Evolutionary conservation across 306 rosid genomes (phyloP).

Genomic region (Fagus sylvatica): DNA sequence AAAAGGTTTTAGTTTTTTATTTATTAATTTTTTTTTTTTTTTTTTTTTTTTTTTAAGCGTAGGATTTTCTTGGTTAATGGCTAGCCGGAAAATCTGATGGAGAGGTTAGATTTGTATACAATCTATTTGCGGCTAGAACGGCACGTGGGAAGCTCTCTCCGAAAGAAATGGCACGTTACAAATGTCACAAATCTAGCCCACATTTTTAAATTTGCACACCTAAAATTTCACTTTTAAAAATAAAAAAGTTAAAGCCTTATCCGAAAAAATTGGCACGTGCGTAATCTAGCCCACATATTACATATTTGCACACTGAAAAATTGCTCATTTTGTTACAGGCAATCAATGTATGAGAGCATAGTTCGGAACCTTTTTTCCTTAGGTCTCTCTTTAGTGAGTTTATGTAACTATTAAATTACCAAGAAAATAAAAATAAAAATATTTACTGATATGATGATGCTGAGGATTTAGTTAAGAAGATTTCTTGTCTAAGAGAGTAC

Average conservation of each 20-base stretch:
- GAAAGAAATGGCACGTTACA: constrained; percentile 37
- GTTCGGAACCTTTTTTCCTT: too few species aligned
- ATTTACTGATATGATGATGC: too few species aligned
- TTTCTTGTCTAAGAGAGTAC: too few species aligned
- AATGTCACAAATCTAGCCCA: neutral
- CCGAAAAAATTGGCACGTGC: constrained; percentile 41
- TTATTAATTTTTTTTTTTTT: too few species aligned
- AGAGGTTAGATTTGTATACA: constrained; percentile 23
- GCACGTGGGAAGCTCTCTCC: constrained; percentile 8
- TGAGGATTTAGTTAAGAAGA: too few species aligned
- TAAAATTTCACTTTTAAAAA: neutral
- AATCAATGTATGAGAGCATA: constrained; percentile 20
- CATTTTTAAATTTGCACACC: neutral
- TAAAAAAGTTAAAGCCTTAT: neutral
- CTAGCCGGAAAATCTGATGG: constrained; percentile 12
- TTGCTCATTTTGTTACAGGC: constrained; percentile 20
- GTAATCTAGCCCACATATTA: constrained; percentile 15
- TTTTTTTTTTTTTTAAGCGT: neutral
- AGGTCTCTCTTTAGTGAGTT: too few species aligned
- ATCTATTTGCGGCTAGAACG: neutral
- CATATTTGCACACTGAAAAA: neutral
- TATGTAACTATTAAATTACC: too few species aligned
- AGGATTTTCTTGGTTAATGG: neutral
- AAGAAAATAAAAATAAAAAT: too few species aligned
- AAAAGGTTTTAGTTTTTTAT: neutral